A percentile compares a stretch with the other conserved stretches of the same genome.
Evolutionary conservation across 352 stramenopile species (phyloP).

Genomic region (Peronospora belbahrii): DNA sequence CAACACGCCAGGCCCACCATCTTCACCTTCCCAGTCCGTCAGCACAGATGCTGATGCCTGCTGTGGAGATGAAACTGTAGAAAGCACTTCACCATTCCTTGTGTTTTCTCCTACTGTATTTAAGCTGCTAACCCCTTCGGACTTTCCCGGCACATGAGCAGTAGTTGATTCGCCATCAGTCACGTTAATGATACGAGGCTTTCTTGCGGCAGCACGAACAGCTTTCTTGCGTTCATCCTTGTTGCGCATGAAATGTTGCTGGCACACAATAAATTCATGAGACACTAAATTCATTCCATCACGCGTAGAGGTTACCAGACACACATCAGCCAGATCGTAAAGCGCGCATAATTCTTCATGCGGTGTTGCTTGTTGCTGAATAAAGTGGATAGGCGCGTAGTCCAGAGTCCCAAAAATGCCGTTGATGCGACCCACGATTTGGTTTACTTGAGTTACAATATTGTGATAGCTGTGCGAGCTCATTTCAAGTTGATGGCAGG

Average conservation of each 20-base stretch:
- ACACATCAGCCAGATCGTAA: slow-evolving; percentile 86
- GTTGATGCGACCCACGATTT: slow-evolving; percentile 87
- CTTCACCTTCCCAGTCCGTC: slow-evolving; percentile 71
- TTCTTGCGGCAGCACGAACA: slow-evolving; percentile 21
- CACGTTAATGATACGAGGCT: background rate
- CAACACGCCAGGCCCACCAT: slow-evolving; percentile 76
- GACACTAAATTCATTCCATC: slow-evolving; percentile 89
- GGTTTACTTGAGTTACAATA: slow-evolving; percentile 74
- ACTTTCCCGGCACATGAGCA: background rate
- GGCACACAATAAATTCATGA: slow-evolving; percentile 85
- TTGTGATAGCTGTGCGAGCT: slow-evolving; percentile 67
- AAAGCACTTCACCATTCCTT: slow-evolving; percentile 14
- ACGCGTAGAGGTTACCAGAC: slow-evolving; percentile 79
- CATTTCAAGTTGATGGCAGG: slow-evolving; percentile 65
- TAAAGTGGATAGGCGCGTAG: slow-evolving; percentile 88
- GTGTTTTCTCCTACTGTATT: background rate
- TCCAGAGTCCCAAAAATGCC: slow-evolving; percentile 81
- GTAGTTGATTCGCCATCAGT: background rate
- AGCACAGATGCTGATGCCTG: slow-evolving; percentile 35
- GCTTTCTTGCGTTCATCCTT: slow-evolving; percentile 62
- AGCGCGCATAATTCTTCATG: slow-evolving; percentile 85
- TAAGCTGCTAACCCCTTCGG: background rate
- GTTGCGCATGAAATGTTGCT: slow-evolving; percentile 78
- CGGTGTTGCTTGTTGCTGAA: slow-evolving; percentile 66
- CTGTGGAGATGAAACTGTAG: slow-evolving; percentile 15